Percentiles rank a stretch among this genome's conserved stretches.
phyloP scores from a whole-genome alignment of 345 rosid species.

The Melaleuca alternifolia region DNA sequence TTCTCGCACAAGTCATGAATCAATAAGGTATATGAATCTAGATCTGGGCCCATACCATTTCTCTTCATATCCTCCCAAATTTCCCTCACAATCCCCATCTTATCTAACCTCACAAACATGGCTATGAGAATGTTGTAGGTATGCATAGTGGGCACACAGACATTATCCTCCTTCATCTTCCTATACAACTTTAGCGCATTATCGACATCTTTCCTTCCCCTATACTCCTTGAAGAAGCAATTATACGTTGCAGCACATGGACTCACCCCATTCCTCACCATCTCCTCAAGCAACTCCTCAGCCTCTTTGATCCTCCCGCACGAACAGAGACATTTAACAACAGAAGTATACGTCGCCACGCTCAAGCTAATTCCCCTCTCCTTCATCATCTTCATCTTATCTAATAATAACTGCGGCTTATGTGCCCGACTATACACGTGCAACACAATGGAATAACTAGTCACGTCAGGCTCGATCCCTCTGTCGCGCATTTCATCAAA shows the following conservation, averaged over 20 bases:
- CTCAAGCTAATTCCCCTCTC: slow-evolving; percentile 54
- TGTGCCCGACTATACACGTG: slow-evolving; percentile 81
- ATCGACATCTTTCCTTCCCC: slow-evolving; percentile 58
- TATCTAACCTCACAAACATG: slow-evolving; percentile 46
- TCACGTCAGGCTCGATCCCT: slow-evolving; percentile 76
- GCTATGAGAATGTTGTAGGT: slow-evolving; percentile 57
- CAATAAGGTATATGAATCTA: slow-evolving; percentile 70
- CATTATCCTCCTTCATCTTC: slow-evolving; percentile 46
- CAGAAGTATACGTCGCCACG: slow-evolving; percentile 61
- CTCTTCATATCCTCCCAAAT: slow-evolving; percentile 67
- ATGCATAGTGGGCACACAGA: slow-evolving; percentile 36
- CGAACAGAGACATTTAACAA: slow-evolving; percentile 70
- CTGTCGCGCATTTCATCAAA: slow-evolving; percentile 70
- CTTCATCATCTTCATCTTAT: slow-evolving; percentile 64
- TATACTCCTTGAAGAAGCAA: slow-evolving; percentile 85
- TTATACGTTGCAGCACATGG: slow-evolving; percentile 61
- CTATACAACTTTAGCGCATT: slow-evolving; percentile 60
- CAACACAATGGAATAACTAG: slow-evolving; percentile 65
- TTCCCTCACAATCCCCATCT: slow-evolving; percentile 43
- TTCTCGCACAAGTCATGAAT: slow-evolving; percentile 61
- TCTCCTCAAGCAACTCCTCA: slow-evolving; percentile 50
- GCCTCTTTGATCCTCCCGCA: slow-evolving; percentile 68
- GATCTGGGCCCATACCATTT: slow-evolving; percentile 53
- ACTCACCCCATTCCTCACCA: slow-evolving; percentile 47
- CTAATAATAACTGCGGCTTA: slow-evolving; percentile 59